Evolutionary conservation across 2,329 filamentous ascomycete genomes (phyloP), one percentile per base, ranked within the genome.

Genomic region (Hymenoscyphus albidus): DNA sequence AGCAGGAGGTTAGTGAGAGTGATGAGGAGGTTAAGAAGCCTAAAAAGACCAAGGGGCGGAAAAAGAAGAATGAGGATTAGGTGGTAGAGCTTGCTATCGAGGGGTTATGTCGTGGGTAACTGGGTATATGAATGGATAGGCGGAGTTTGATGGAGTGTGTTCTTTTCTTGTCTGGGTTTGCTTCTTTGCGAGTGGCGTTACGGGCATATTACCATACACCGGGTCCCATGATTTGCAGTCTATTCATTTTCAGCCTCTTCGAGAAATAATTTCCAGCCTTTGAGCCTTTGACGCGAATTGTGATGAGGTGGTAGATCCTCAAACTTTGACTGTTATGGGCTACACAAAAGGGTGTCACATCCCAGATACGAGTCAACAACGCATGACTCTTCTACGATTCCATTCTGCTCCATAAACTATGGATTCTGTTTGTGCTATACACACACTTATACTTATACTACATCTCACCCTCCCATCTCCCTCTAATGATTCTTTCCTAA

Each of bases 21-120:
- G 65, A 62, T n/a, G 69, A 67, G 14, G 67, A 68, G 39, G 68
- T 42, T 69, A 72, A 73, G 55, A 69, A 73, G 65, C 70, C 69
- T 63, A 70, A 71, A 63, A 65, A 71, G 54, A 70, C 71, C 67
- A 74, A 73, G 67, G 69, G 69, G 16, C 64, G 65, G 62, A 61
- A 73, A 56, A 68, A 68, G 64, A 70, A 68, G 67, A 74, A 31
- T 60, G 62, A 64, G 42, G 58, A 61, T 48, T 60, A 57, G 58
- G 5, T 12, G 44, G 40, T 13, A 27, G 39, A 32, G 27, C 35
- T 35, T 35, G 35, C 35, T 35, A 5, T 35, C 9, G 5, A 35
- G 59, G 2, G 13, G n/a, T 22, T 31, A 51, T 1, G 42, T 12
- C 5, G 22, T 12, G 59, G 42, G 12, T 31, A 12, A 27, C 16